Percentiles rank a stretch among this genome's conserved stretches.
Conservation (phyloP, 257 asterid genomes). For the Plantago major region DNA sequence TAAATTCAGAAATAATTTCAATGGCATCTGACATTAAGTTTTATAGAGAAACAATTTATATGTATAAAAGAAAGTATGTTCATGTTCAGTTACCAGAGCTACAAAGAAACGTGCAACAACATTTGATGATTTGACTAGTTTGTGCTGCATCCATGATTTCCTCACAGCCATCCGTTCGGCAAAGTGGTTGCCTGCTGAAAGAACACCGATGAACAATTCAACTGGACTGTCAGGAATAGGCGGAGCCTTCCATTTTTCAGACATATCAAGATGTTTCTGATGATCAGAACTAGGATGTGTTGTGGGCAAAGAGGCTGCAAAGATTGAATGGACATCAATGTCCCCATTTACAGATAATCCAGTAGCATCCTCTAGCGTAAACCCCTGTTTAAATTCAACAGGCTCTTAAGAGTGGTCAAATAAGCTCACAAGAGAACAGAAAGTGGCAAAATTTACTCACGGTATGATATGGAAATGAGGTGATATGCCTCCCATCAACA, state of each 20-base stretch:
- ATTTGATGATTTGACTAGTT: constrained; percentile 56
- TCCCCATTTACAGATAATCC: constrained; percentile 82
- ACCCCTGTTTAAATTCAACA: constrained; percentile 50
- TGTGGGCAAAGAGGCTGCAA: constrained; percentile 88
- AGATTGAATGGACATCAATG: constrained; percentile 61
- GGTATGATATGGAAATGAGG: constrained; percentile 93
- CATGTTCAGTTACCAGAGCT: constrained; percentile 63
- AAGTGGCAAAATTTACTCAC: constrained; percentile 37
- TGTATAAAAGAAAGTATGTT: constrained; percentile 6
- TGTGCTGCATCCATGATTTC: constrained; percentile 92
- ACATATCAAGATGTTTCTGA: constrained; percentile 81
- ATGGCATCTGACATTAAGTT: not conserved
- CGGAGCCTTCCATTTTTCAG: constrained; percentile 81
- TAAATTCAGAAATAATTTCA: constrained; percentile 20
- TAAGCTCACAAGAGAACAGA: constrained; percentile 11
- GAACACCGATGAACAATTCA: constrained; percentile 83
- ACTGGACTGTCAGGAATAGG: constrained; percentile 51
- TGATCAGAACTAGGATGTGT: constrained; percentile 92
- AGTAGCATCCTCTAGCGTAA: constrained; percentile 93
- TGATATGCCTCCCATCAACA: constrained; percentile 89
- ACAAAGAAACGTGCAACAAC: constrained; percentile 93
- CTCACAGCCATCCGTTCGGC: constrained; percentile 97
- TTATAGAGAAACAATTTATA: not conserved
- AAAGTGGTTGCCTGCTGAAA: constrained; percentile 95
- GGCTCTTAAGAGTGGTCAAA: constrained; percentile 10